Evolutionary conservation across 495 filamentous ascomycete genomes (phyloP).

Genomic region (Aspergillus wentii): DNA sequence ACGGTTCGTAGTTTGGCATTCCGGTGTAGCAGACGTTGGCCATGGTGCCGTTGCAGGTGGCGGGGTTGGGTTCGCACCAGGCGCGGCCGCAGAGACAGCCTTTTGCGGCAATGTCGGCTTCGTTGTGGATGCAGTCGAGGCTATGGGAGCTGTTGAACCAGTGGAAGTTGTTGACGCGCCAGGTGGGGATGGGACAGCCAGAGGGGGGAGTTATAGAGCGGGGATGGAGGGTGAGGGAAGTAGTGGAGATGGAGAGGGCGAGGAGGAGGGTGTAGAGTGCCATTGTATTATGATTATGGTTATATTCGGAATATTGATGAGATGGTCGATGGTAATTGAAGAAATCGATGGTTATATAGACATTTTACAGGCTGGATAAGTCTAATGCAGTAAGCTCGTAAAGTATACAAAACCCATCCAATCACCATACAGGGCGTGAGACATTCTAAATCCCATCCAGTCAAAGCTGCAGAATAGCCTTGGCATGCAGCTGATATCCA

Average conservation of each 20-base stretch:
- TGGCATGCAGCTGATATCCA: no score
- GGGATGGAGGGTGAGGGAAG: conserved; percentile 4
- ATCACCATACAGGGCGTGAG: no score
- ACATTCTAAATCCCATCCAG: no score
- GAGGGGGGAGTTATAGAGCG: conserved; percentile 26
- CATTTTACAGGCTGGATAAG: no score
- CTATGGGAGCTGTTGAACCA: conserved; percentile 32
- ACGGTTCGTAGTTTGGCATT: conserved; percentile 32
- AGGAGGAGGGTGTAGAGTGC: conserved; percentile 5
- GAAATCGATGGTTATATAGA: no score
- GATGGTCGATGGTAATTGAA: no score
- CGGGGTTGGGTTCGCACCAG: conserved; percentile 25
- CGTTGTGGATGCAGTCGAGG: conserved; percentile 33
- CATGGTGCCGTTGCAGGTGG: conserved; percentile 27
- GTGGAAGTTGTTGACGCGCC: conserved; percentile 24
- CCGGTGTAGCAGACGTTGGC: conserved; percentile 31
- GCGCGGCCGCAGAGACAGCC: conserved; percentile 21
- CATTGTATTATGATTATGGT: no score
- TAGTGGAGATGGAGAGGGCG: conserved; percentile 5
- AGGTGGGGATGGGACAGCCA: conserved; percentile 29
- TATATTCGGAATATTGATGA: no score
- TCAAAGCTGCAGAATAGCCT: no score
- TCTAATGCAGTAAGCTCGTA: no score
- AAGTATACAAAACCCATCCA: no score
- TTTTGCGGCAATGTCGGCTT: conserved; percentile 21